These are phyloP conservation scores for Cladosporium sp. DNA, from an alignment of 2,329 filamentous ascomycete species.

Conservation along the genomic window DNA sequence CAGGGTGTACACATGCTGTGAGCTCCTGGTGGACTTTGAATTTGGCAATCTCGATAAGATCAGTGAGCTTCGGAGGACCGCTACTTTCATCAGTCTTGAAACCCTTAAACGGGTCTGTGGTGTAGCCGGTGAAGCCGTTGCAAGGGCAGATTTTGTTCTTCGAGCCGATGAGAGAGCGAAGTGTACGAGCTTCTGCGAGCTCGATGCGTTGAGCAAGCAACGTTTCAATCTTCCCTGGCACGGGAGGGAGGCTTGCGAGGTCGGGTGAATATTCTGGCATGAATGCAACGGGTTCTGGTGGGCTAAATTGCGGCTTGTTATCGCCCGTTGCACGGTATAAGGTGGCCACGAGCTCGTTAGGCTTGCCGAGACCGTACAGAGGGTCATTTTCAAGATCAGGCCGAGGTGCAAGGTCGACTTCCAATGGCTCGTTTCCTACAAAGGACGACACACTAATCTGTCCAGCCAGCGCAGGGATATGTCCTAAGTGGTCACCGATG, in stretches of 20 bases:
- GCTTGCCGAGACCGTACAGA: too few species aligned
- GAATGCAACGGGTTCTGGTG: background rate
- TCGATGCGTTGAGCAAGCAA: background rate
- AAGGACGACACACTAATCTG: background rate
- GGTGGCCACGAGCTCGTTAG: background rate
- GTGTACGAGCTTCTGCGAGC: background rate
- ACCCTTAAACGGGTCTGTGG: too few species aligned
- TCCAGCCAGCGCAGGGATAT: background rate
- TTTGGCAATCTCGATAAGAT: background rate
- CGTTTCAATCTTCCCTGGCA: background rate
- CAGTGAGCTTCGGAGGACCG: background rate
- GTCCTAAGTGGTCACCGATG: background rate
- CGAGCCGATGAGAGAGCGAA: background rate
- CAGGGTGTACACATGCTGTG: background rate
- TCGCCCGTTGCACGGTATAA: background rate
- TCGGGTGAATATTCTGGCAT: background rate
- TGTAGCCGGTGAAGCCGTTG: too few species aligned
- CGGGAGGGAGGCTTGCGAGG: too few species aligned
- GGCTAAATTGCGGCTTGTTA: background rate
- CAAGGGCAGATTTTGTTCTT: background rate
- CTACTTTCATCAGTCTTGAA: too few species aligned
- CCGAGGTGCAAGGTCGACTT: background rate
- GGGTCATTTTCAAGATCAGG: background rate
- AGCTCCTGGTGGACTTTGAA: background rate
- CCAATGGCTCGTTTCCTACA: background rate